Evolutionary conservation across 208 protist genomes (phyloP).

Genomic region (Acanthamoeba royreba): DNA sequence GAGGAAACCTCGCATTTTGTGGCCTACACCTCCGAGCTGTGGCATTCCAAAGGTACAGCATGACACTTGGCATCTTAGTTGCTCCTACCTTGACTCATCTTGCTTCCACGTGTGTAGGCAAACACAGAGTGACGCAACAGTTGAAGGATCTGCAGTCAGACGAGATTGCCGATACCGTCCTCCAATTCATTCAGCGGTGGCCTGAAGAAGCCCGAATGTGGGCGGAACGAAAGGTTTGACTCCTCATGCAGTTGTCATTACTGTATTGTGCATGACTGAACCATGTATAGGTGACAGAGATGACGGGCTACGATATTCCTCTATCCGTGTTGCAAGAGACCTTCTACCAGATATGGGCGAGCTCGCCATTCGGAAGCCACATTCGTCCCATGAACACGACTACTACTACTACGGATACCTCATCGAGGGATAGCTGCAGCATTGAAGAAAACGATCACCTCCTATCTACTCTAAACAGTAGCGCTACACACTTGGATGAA

Average conservation of each 20-base stretch:
- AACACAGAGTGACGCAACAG: not conserved
- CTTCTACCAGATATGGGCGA: not conserved
- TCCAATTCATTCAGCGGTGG: not conserved
- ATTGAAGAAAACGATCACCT: too few species aligned
- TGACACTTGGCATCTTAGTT: too few species aligned
- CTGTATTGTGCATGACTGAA: too few species aligned
- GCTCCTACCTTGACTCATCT: not conserved
- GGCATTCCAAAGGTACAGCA: not conserved
- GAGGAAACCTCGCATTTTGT: not conserved
- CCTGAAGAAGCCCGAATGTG: not conserved
- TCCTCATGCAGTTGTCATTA: too few species aligned
- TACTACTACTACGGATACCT: too few species aligned
- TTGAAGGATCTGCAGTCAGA: not conserved
- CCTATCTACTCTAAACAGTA: too few species aligned
- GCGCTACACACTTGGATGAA: too few species aligned
- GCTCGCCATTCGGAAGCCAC: not conserved
- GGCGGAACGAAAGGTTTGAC: not conserved
- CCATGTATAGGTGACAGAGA: not conserved
- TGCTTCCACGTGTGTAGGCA: not conserved
- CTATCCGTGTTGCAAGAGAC: not conserved
- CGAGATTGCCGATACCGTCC: not conserved
- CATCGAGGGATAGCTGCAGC: too few species aligned
- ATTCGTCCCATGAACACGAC: not conserved
- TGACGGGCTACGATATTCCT: not conserved
- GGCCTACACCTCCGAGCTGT: not conserved